Evolutionary conservation across 2,329 filamentous ascomycete genomes (phyloP).

Genomic region (Mariannaea elegans): DNA sequence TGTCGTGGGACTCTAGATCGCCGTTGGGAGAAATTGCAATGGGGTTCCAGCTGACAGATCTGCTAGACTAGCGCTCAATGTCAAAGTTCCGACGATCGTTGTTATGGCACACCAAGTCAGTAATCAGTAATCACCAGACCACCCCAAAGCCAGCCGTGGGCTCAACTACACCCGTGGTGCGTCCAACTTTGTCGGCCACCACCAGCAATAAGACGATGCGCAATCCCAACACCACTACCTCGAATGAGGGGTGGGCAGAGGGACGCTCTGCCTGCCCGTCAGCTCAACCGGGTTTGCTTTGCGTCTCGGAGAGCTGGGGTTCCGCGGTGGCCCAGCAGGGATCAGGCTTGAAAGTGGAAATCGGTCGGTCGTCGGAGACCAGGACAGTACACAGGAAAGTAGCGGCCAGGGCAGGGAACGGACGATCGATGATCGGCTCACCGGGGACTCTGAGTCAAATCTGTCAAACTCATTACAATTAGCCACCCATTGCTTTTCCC

Average conservation of each 20-base stretch:
- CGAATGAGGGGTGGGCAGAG: slow-evolving; percentile 8
- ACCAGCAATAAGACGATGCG: slow-evolving; percentile 14
- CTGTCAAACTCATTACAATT: slow-evolving; percentile 40
- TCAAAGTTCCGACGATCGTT: slow-evolving; percentile 27
- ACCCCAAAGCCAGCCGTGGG: not conserved
- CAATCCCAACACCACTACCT: slow-evolving; percentile 11
- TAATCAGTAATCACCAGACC: slow-evolving; percentile 22
- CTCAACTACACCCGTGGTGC: slow-evolving; percentile 9
- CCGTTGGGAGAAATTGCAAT: slow-evolving; percentile 34
- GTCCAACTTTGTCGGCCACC: slow-evolving; percentile 37
- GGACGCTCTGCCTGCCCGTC: slow-evolving; percentile 21
- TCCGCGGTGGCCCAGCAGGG: slow-evolving; percentile 31
- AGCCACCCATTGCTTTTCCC: slow-evolving; percentile 37
- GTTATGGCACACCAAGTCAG: slow-evolving; percentile 5
- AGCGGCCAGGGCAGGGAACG: slow-evolving; percentile 19
- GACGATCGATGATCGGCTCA: slow-evolving; percentile 38
- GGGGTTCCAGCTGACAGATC: slow-evolving; percentile 23
- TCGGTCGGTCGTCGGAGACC: slow-evolving; percentile 18
- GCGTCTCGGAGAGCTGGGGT: slow-evolving; percentile 30
- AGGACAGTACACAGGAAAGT: not conserved
- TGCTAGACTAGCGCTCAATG: slow-evolving; percentile 4
- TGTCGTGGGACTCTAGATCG: slow-evolving; percentile 25
- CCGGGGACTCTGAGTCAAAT: slow-evolving; percentile 39
- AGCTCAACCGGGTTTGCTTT: slow-evolving; percentile 28
- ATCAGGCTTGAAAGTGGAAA: slow-evolving; percentile 28